Evolutionary conservation across 2,329 filamentous ascomycete species (phyloP), one percentile per base, ranked within the genome.

Genomic region (Aspergillus sp.): DNA sequence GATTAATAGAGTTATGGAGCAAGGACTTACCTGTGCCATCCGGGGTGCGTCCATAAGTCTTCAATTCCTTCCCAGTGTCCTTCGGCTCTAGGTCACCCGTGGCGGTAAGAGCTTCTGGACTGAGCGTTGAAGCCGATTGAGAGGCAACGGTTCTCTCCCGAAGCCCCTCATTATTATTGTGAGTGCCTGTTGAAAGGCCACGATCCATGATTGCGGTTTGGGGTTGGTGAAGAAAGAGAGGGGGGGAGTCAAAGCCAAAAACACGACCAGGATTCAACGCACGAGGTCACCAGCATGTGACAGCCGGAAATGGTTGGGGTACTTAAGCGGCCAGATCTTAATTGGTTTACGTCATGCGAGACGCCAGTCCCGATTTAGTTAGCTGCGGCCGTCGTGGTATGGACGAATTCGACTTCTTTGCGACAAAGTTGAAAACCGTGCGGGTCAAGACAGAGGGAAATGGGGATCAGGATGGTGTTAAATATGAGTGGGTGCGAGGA

Each of bases 1-100:
- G 9, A 9, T 30, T 30, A 10, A 11, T 11, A 30, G 26, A 30
- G 6, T 7, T 30, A 30, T 8, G 9, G 8, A 30, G 26, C 10
- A 30, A 30, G 26, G 50, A 79, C 89, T 73, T 82, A 96, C 93
- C 85, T 74, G 84, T 95, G 65, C 93, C 93, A 74, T 92, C 88
- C 26, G 90, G 90, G 13, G 93, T 96, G 59, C 92, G 86, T 51
- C 93, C 93, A 78, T 89, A 96, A 0, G 91, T 96, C 78, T 90
- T 93, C 69, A 84, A 85, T 56, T 81, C 74, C 56, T 81, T 79
- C 41, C 78, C 76, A 57, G 74, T 64, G 60, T 75, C 70, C 50
- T 71, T 73, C 49, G 76, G 73, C 62, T 79, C 76, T 53, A 60
- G 45, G 50, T 68, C 66, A 43, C 61, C 68, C 13, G 61, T 56